A percentile compares a stretch with the other conserved stretches of the same genome.
phyloP scores from a whole-genome alignment of 2,329 filamentous ascomycete species.

The Claviceps pazoutovae region DNA sequence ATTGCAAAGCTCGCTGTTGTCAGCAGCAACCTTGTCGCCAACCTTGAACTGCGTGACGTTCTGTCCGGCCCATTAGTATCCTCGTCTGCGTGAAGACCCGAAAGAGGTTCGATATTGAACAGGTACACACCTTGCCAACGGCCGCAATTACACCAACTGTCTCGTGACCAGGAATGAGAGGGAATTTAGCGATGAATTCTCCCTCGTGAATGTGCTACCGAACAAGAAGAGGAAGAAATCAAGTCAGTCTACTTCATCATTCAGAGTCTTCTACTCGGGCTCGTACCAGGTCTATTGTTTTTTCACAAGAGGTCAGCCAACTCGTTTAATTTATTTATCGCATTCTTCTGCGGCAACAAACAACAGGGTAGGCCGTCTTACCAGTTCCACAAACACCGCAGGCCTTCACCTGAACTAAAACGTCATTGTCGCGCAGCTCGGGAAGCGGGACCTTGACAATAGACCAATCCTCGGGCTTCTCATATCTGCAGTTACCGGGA shows the following conservation, averaged over 20 bases:
- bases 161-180: slow-evolving; percentile 54
- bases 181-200: slow-evolving; percentile 51
- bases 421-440: slow-evolving; percentile 42
- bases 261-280: background rate
- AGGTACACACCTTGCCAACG: slow-evolving; percentile 26
- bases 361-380: slow-evolving; percentile 6
- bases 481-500: slow-evolving; percentile 29
- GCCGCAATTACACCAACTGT: slow-evolving; percentile 51
- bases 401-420: slow-evolving; percentile 53
- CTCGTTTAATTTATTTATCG: too few species aligned
- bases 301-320: slow-evolving; percentile 9
- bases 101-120: background rate
- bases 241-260: background rate
- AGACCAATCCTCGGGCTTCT: slow-evolving; percentile 46
- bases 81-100: background rate
- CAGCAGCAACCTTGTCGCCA: slow-evolving; percentile 50
- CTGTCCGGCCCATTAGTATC: slow-evolving; percentile 8
- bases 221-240: background rate
- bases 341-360: background rate
- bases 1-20: slow-evolving; percentile 53
- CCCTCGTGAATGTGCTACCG: slow-evolving; percentile 48
- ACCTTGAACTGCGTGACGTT: slow-evolving; percentile 46
- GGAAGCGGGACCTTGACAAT: slow-evolving; percentile 50
- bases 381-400: slow-evolving; percentile 49
- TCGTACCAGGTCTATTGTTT: slow-evolving; percentile 21